Evolutionary conservation across 106 monocot species (phyloP).

Genomic region (Dioscorea alata): DNA sequence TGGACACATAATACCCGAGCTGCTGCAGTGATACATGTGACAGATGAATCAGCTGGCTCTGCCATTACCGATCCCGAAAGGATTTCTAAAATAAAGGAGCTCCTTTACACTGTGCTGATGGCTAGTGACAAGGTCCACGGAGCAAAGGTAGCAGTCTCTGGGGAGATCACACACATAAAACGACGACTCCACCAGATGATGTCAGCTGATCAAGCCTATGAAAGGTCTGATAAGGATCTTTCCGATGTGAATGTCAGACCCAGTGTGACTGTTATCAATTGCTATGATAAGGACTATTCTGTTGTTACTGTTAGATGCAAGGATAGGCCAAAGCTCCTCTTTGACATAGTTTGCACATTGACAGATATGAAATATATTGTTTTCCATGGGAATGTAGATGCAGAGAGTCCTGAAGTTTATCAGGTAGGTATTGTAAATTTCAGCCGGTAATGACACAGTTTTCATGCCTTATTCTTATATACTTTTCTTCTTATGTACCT

Average conservation of each 20-base stretch:
- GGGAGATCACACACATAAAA: slow-evolving; percentile 10
- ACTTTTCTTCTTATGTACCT: neutral
- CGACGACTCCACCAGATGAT: slow-evolving; percentile 35
- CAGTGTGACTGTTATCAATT: slow-evolving; percentile 13
- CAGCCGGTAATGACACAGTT: too few relatives aligned
- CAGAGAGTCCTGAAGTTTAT: slow-evolving; percentile 7
- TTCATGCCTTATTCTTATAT: neutral
- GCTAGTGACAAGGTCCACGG: neutral
- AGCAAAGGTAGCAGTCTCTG: slow-evolving; percentile 11
- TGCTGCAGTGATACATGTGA: slow-evolving; percentile 24
- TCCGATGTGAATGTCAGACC: neutral
- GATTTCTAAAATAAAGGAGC: slow-evolving; percentile 8
- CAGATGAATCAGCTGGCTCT: slow-evolving; percentile 8
- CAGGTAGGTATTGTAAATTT: slow-evolving; percentile 10
- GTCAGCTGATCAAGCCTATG: slow-evolving; percentile 24
- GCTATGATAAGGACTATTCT: slow-evolving; percentile 20
- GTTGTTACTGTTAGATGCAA: slow-evolving; percentile 16
- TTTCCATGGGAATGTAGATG: slow-evolving; percentile 26
- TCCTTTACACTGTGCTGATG: slow-evolving; percentile 15
- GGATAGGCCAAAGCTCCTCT: slow-evolving; percentile 29
- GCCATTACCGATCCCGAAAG: slow-evolving; percentile 14
- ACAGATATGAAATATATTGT: slow-evolving; percentile 30
- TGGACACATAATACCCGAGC: slow-evolving; percentile 25
- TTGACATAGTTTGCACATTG: slow-evolving; percentile 28
- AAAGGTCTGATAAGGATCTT: neutral